Percentiles rank a stretch among this genome's conserved stretches.
Conservation (phyloP, 2,329 filamentous ascomycete species). For the Colletotrichum orchidophilum region DNA sequence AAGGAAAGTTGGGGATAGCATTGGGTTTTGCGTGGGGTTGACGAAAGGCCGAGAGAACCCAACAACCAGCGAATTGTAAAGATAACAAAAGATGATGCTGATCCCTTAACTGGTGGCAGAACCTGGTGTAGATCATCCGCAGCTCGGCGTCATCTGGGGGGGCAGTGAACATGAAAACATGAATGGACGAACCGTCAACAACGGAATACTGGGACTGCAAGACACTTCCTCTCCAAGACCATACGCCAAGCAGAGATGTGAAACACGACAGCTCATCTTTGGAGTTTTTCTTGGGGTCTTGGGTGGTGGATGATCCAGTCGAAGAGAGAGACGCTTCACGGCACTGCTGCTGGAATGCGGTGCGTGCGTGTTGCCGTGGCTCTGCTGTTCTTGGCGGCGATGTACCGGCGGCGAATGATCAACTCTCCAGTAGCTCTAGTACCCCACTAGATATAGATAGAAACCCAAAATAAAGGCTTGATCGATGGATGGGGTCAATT, state of each 20-base stretch:
- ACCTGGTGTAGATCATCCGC: slow-evolving; percentile 29
- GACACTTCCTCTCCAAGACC: not conserved
- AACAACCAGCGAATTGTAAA: not conserved
- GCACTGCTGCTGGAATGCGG: not conserved
- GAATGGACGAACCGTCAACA: not conserved
- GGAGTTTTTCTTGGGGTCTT: not conserved
- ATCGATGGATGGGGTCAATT: not conserved
- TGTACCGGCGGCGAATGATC: slow-evolving; percentile 19
- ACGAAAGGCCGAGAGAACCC: not conserved
- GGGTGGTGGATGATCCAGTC: not conserved
- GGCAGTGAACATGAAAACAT: not conserved
- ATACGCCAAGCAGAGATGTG: slow-evolving; percentile 13
- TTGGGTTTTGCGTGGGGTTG: not conserved
- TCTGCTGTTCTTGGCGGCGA: slow-evolving; percentile 30
- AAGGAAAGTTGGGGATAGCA: not conserved
- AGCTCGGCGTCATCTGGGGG: slow-evolving; percentile 14
- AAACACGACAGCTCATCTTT: slow-evolving; percentile 24
- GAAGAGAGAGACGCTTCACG: not conserved
- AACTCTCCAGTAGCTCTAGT: too few relatives aligned
- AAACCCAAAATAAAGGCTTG: not conserved
- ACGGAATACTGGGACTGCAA: not conserved
- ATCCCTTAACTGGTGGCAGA: not conserved
- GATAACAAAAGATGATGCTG: not conserved
- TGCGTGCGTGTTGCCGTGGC: slow-evolving; percentile 26
- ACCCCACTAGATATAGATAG: too few relatives aligned